Evolutionary conservation across 208 protist genomes (phyloP), one percentile per base, ranked within the genome.

Genomic region (Crithidia bombi): DNA sequence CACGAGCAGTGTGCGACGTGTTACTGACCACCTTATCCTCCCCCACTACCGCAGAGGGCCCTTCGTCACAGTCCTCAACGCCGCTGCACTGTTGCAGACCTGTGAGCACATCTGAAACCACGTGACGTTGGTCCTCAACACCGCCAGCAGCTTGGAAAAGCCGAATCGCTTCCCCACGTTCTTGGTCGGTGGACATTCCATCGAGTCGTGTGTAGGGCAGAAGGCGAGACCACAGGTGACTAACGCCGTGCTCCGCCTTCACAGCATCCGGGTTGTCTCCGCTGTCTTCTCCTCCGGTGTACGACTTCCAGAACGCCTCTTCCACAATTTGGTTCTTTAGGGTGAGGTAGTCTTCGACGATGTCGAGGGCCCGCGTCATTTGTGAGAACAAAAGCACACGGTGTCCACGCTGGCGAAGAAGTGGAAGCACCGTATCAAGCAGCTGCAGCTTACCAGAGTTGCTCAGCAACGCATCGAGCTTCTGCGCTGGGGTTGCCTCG

Each of bases 321-420:
- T 64, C 52, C 11, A 71, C n/a, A 12, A 63, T 2, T 0, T 32
- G 38, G 25, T 65, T 69, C 33, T 58, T 68, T 12, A 78, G 57
- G 5, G 65, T 55, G 0, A 98, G 51, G 66, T 98, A 99, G 28
- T 98, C 92, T 39, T 87, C 79, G 10, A 99, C 54, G 9, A 99
- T 72, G 70, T 99, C 97, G 1, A 99, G 72, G 70, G 98, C 89
- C 21, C 56, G 54, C 7, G 95, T 89, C 90, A 99, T 98, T 66
- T 99, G 98, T 3, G 84, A 97, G 57, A 99, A 99, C 44, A 99
- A 89, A 2, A 99, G 80, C 6, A 99, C 97, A 46, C 96, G 78
- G 70, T 98, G 96, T 7, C 95, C 97, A 2, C 71, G 69, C 17
- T 81, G 72, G 38, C 87, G 77, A 11, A 99, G 77, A 19, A 85